A percentile compares a stretch with the other conserved stretches of the same genome.
phyloP scores from a whole-genome alignment of 805 yeast species.

The Metschnikowia bowlesiae region DNA sequence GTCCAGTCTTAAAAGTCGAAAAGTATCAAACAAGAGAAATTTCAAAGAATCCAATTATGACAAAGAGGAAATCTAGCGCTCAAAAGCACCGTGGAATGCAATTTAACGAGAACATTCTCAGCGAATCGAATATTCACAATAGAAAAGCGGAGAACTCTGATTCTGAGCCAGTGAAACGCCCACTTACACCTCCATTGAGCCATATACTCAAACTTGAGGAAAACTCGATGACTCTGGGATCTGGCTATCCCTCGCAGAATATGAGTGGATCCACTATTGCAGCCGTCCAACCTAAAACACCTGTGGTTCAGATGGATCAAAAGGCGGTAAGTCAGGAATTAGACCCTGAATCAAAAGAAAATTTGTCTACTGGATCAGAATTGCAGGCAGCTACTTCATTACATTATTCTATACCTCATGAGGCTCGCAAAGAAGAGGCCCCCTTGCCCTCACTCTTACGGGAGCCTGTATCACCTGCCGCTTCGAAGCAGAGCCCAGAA shows the following conservation, averaged over 20 bases:
- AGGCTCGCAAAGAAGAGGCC: not conserved
- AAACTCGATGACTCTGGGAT: not conserved
- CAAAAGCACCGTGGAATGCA: not conserved
- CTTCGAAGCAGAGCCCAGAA: not conserved
- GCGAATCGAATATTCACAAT: not conserved
- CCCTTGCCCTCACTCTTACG: not conserved
- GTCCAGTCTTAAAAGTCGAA: not conserved
- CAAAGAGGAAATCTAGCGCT: not conserved
- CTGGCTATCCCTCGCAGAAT: not conserved
- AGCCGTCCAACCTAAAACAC: not conserved
- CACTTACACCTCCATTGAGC: not conserved
- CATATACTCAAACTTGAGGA: not conserved
- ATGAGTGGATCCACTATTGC: constrained; percentile 3
- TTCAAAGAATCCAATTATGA: not conserved
- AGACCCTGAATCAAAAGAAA: not conserved
- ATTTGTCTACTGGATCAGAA: not conserved
- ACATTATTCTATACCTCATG: not conserved
- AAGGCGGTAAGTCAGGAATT: not conserved
- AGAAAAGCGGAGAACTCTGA: not conserved
- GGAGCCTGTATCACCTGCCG: not conserved
- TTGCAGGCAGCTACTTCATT: not conserved
- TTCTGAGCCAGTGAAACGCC: constrained; percentile 1
- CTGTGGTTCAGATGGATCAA: not conserved
- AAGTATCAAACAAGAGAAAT: not conserved
- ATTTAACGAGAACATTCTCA: not conserved